Base-by-base conservation (phyloP, 176 grass and related monocot species). In the Cenchrus fungigraminus region DNA sequence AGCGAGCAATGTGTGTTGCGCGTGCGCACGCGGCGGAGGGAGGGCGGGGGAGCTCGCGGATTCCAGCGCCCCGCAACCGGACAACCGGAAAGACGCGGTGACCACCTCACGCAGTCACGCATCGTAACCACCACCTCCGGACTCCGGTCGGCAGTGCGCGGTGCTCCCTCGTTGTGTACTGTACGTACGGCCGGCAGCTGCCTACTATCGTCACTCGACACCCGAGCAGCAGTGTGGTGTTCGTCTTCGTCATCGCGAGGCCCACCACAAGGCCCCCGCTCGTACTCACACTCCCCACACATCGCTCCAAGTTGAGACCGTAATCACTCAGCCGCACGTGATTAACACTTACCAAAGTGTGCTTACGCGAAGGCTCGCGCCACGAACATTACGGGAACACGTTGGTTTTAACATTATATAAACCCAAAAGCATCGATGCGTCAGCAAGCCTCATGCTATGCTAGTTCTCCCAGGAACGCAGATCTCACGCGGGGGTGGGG, bases 61-160 rank as follows among this genome's bases (percentile, higher is more conserved):
- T 89, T 89, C 87, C 76, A 73, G 87, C 68, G 50, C 51, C 87
- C 68, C 49, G 82, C 82, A 84, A 74, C 28, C 87, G 42, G 87
- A 84, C 87, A 89, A 66, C 9, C 46, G 66, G 25, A 25, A 25
- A 25, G 25, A 25, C 25, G 25, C 25, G 25, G 25, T 25, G 25
- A 25, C 25, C 25, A 25, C 25, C 25, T 25, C 25, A 25, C 25
- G 25, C 25, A 25, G 25, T 25, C 25, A 25, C 25, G 25, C 25
- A 25, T 25, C 25, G 25, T 25, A 25, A 25, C 25, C 25, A 25
- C 25, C 25, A 25, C 25, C 25, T 25, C 25, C 25, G 25, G 25
- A 25, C 25, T 25, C 25, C 25, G 25, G 25, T 25, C 25, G 25
- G 25, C 25, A 25, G 25, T 25, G 25, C 25, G 25, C 37, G 37